Conservation (phyloP, 179 eudicot species). For the Silene coronaria region DNA sequence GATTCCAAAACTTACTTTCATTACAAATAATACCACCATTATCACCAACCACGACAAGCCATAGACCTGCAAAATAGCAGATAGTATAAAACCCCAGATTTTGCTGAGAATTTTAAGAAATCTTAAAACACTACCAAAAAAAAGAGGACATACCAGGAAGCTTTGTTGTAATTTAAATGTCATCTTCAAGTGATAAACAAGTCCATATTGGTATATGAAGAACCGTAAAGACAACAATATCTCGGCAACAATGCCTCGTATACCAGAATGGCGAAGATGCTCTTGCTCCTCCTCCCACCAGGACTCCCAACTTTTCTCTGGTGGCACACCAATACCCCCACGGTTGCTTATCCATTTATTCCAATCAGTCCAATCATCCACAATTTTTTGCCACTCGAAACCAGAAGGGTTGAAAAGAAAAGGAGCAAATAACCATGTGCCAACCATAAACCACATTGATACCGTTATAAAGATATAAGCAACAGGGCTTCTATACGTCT, state of each 20-base stretch:
- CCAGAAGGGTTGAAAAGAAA: constrained; percentile 93
- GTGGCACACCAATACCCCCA: constrained; percentile 86
- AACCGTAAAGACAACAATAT: constrained; percentile 59
- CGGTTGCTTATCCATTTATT: constrained; percentile 74
- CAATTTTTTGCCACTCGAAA: constrained; percentile 92
- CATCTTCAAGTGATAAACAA: constrained; percentile 80
- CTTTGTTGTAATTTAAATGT: constrained; percentile 39
- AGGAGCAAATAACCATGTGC: constrained; percentile 85
- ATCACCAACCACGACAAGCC: constrained; percentile 94
- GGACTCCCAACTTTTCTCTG: constrained; percentile 93
- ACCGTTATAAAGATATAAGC: constrained; percentile 64
- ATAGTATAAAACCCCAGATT: neutral
- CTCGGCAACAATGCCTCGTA: constrained; percentile 62
- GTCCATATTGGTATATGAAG: constrained; percentile 91
- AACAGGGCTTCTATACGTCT: constrained; percentile 44
- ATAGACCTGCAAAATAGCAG: constrained; percentile 57
- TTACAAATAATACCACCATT: constrained; percentile 53
- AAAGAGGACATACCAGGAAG: constrained; percentile 51
- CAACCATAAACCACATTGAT: constrained; percentile 90
- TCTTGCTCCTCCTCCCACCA: constrained; percentile 99
- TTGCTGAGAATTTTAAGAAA: neutral
- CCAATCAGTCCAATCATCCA: constrained; percentile 94
- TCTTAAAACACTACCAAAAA: neutral
- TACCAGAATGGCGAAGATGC: constrained; percentile 76
- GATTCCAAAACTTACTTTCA: constrained; percentile 52